Evolutionary conservation across 2,329 filamentous ascomycete species (phyloP).

Genomic region (Clathrospora elynae): DNA sequence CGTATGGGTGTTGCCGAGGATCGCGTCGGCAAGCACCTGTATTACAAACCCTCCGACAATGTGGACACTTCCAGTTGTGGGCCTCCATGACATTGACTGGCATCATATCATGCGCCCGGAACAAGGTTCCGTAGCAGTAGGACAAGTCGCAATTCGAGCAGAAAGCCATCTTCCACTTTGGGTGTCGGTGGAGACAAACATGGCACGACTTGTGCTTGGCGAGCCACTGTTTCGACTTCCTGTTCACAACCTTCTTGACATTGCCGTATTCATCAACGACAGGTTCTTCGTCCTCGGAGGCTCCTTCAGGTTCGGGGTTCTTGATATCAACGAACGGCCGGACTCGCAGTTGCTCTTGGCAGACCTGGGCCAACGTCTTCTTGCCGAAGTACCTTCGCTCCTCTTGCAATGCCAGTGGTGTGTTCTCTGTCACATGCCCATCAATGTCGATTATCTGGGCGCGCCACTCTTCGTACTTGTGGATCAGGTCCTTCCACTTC

Average conservation of each 20-base stretch:
- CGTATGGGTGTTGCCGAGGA: slow-evolving; percentile 74
- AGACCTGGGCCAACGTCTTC: slow-evolving; percentile 89
- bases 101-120: slow-evolving; percentile 87
- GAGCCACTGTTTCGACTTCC: slow-evolving; percentile 57
- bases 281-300: slow-evolving; percentile 56
- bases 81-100: slow-evolving; percentile 82
- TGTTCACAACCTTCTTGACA: slow-evolving; percentile 68
- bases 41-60: slow-evolving; percentile 84
- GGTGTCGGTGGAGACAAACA: slow-evolving; percentile 79
- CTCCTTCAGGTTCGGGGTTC: slow-evolving; percentile 59
- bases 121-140: slow-evolving; percentile 94
- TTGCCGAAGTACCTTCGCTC: slow-evolving; percentile 70
- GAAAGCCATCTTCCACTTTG: slow-evolving; percentile 80
- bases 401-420: slow-evolving; percentile 71
- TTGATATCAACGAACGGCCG: slow-evolving; percentile 84
- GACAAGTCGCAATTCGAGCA: slow-evolving; percentile 76
- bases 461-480: slow-evolving; percentile 83
- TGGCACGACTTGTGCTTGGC: slow-evolving; percentile 69
- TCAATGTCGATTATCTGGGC: slow-evolving; percentile 75
- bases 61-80: slow-evolving; percentile 85
- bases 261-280: slow-evolving; percentile 68
- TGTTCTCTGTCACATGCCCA: slow-evolving; percentile 67
- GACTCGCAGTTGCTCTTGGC: slow-evolving; percentile 80
- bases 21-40: slow-evolving; percentile 77
- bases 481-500: slow-evolving; percentile 76